Percentiles rank a stretch among this genome's conserved stretches.
Conservation (phyloP, 139 green algal species). For the Deuterostichococcus epilithicus region DNA sequence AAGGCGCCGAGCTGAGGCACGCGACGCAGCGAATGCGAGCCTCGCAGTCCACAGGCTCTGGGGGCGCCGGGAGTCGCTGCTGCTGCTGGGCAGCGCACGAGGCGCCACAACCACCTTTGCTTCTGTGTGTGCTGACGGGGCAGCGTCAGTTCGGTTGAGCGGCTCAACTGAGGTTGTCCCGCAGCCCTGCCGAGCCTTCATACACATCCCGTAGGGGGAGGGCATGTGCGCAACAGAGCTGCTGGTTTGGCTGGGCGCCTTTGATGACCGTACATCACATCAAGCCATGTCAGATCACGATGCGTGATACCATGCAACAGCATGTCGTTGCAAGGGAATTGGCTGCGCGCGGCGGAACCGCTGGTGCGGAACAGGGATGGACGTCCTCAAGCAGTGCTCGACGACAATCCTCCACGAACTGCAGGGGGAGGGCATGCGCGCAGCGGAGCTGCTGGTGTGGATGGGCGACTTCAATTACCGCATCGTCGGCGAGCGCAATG, state of each 20-base stretch:
- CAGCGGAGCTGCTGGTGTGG: slow-evolving; percentile 76
- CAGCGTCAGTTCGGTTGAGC: too few relatives aligned
- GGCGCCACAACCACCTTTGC: too few relatives aligned
- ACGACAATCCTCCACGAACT: not conserved
- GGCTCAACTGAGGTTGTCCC: too few relatives aligned
- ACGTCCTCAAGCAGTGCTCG: slow-evolving; percentile 26
- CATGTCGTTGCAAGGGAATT: slow-evolving; percentile 6
- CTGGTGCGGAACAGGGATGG: slow-evolving; percentile 78
- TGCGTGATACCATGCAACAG: too few relatives aligned
- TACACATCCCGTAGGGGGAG: slow-evolving; percentile 21
- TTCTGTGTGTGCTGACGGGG: too few relatives aligned
- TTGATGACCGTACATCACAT: slow-evolving; percentile 59
- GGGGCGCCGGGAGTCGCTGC: too few relatives aligned
- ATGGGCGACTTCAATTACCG: slow-evolving; percentile 94
- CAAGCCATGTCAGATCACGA: too few relatives aligned
- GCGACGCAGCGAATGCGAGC: too few relatives aligned
- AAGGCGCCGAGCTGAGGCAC: too few relatives aligned
- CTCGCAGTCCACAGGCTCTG: too few relatives aligned
- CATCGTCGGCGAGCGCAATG: slow-evolving; percentile 54
- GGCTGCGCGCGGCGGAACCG: slow-evolving; percentile 49
- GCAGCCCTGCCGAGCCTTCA: too few relatives aligned
- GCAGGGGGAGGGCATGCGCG: slow-evolving; percentile 36
- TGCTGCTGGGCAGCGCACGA: too few relatives aligned
- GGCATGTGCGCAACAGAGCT: slow-evolving; percentile 54
- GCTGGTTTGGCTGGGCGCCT: slow-evolving; percentile 74